Evolutionary conservation across 2,329 filamentous ascomycete genomes (phyloP).

Genomic region (Penicillium sp.): DNA sequence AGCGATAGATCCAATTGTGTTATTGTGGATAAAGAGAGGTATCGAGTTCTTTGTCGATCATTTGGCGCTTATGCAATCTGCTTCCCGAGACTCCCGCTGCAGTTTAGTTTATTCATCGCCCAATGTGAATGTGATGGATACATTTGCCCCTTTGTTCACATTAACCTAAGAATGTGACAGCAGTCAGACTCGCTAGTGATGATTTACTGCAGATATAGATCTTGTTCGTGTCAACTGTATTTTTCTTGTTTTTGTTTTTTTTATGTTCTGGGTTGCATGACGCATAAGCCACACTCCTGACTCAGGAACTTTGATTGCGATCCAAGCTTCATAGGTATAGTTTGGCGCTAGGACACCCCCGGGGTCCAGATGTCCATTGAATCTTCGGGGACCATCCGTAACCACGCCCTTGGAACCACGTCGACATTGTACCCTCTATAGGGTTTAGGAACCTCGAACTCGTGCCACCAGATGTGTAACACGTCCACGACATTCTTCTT

Average conservation of each 20-base stretch:
- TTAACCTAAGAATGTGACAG: not conserved
- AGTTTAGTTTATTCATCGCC: not conserved
- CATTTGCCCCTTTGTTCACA: too few relatives aligned
- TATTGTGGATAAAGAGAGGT: not conserved
- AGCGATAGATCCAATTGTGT: not conserved
- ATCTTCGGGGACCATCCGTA: not conserved
- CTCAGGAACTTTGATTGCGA: not conserved
- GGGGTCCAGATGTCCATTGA: not conserved
- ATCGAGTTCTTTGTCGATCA: not conserved
- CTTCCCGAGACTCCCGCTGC: constrained; percentile 12
- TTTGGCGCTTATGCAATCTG: constrained; percentile 15
- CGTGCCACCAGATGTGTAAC: not conserved
- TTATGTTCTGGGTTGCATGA: not conserved
- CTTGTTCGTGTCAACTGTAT: not conserved
- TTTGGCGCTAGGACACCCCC: not conserved
- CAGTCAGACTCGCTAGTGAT: not conserved
- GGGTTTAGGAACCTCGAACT: not conserved
- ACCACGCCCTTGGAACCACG: not conserved
- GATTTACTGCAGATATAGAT: not conserved
- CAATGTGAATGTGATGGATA: not conserved
- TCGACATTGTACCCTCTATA: not conserved
- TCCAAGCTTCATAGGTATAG: not conserved
- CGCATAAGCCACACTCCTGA: not conserved
- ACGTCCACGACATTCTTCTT: not conserved
- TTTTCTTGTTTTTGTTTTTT: not conserved